These are phyloP conservation scores for Salix arbutifolia DNA, from an alignment of 345 rosid genomes.

Conservation along the genomic window DNA sequence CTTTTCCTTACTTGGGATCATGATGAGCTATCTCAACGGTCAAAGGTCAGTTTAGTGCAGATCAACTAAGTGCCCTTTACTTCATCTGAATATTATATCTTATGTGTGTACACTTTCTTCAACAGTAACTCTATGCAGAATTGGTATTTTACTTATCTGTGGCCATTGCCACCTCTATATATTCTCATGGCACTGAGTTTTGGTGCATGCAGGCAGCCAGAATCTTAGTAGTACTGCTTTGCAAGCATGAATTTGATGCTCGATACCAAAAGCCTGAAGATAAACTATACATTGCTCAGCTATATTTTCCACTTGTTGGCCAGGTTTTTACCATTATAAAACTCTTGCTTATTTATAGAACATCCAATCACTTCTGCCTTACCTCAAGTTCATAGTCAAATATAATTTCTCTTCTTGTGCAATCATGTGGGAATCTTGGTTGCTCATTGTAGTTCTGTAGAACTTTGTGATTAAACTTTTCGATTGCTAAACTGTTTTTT, in stretches of 20 bases:
- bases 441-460: background rate
- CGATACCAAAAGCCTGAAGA: conserved; percentile 99
- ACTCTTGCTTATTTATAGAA: background rate
- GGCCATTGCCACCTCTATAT: too few species aligned
- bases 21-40: conserved; percentile 88
- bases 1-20: conserved; percentile 96
- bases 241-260: conserved; percentile 97
- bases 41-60: conserved; percentile 52
- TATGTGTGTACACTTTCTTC: background rate
- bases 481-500: background rate
- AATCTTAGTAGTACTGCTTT: conserved; percentile 76
- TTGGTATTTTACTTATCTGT: background rate
- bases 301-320: conserved; percentile 88
- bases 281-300: conserved; percentile 91
- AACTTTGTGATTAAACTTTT: background rate
- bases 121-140: background rate
- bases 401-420: background rate
- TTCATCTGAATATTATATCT: conserved; percentile 7
- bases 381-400: background rate
- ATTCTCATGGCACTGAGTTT: background rate
- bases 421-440: background rate
- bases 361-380: background rate
- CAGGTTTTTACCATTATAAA: conserved; percentile 46
- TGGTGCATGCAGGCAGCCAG: conserved; percentile 76
- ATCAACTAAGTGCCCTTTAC: background rate